A percentile compares a stretch with the other conserved stretches of the same genome.
Conservation (phyloP, 164 flowering plant genomes). For the Liquidambar formosana region DNA sequence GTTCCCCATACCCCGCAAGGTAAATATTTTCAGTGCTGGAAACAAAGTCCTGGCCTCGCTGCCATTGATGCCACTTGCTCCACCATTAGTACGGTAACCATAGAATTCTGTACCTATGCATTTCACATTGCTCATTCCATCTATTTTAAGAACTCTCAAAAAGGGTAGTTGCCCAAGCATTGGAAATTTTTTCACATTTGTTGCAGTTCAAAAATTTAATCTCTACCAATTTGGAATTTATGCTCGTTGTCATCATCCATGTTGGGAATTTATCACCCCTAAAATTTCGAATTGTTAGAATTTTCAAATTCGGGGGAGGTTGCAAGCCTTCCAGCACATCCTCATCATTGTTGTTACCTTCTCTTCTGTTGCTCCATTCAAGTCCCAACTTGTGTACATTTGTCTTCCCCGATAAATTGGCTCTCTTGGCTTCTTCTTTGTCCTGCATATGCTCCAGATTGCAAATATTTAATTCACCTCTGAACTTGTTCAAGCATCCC, state of each 20-base stretch:
- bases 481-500: neutral
- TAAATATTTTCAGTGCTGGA: conserved; percentile 17
- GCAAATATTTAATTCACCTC: neutral
- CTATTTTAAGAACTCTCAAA: conserved; percentile 8
- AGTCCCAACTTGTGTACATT: neutral
- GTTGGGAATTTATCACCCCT: neutral
- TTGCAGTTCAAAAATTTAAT: neutral
- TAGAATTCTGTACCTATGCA: conserved; percentile 13
- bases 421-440: conserved; percentile 1
- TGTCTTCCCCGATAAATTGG: conserved; percentile 3
- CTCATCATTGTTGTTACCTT: neutral
- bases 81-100: neutral
- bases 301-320: neutral
- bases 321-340: conserved; percentile 8
- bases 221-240: neutral
- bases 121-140: conserved; percentile 6
- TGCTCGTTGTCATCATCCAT: conserved; percentile 2
- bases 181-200: conserved; percentile 8
- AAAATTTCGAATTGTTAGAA: neutral
- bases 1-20: neutral
- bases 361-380: neutral
- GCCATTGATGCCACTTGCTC: neutral
- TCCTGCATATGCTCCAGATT: neutral
- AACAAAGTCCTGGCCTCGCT: neutral
- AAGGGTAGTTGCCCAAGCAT: conserved; percentile 22